Base-by-base conservation (phyloP, 345 rosid species). In the Pugionium cornutum region DNA sequence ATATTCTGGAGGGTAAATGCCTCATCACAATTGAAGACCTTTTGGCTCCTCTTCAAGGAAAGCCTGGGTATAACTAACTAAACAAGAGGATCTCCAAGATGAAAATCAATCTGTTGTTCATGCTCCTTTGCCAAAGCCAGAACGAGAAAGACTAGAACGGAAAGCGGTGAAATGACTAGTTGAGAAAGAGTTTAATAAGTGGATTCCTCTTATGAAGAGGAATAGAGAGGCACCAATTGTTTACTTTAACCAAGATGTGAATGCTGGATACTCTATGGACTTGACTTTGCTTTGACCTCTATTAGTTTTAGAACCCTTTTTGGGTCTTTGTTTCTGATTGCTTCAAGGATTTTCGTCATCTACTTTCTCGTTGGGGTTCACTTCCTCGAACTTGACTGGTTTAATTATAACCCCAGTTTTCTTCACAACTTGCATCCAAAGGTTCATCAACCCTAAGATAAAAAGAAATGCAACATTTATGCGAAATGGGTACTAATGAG, bases 191-290 rank as follows among this genome's bases (percentile, higher is more conserved):
- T 78, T 88, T 29, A 75, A 68, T 18, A 89, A 82, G 75, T 92
- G 96, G 97, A 86, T 83, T 62, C 89, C 82, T 64, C 66, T 81
- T 37, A 83, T 92, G 41, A 89, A 88, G 78, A 83, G 79, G 81
- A 89, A 92, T 27, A 86, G 97, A 71, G 97, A 89, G 74, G 89
- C 91, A 36, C 86, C 97, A 56, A 74, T 91, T 57, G 51, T 92
- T 58, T 82, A 67, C 70, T 92, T 89, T 73, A 82, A 85, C 70
- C 78, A 86, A 81, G 87, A 86, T 61, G 82, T 68, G 71, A 78
- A 86, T 65, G 34, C 83, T 61, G 86, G 86, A 9, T 89, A 78
- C 79, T 89, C 66, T 29, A 42, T 71, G n/a, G 64, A 41, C 60
- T 66, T 76, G 7, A 27, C 41, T 45, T 65, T 66, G 58, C 44